Evolutionary conservation across 352 stramenopile genomes (phyloP).

Genomic region (Globisporangium abappressorium): DNA sequence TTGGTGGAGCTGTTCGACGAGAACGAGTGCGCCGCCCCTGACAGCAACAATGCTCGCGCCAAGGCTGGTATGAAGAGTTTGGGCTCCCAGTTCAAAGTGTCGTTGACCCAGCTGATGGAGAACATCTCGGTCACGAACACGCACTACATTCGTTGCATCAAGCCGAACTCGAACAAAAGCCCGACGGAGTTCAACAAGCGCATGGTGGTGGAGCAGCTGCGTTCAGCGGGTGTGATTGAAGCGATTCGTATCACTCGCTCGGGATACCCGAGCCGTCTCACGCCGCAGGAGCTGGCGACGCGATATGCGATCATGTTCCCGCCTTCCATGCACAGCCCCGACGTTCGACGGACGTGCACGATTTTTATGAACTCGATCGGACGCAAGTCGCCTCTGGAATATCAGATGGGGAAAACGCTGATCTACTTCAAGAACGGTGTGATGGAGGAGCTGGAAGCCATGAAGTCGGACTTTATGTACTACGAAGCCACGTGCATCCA

Average conservation of each 20-base stretch:
- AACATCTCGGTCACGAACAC: conserved; percentile 84
- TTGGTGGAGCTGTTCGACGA: conserved; percentile 77
- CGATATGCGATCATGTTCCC: conserved; percentile 89
- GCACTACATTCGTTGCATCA: conserved; percentile 89
- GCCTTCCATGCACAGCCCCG: conserved; percentile 80
- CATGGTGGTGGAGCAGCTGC: conserved; percentile 90
- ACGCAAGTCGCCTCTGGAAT: conserved; percentile 81
- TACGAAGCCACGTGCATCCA: conserved; percentile 86
- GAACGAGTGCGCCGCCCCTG: conserved; percentile 31
- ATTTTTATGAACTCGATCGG: conserved; percentile 84
- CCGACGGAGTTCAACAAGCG: conserved; percentile 86
- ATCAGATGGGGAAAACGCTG: conserved; percentile 92
- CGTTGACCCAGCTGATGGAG: conserved; percentile 79
- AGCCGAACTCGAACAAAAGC: conserved; percentile 87
- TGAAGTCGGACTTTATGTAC: conserved; percentile 92
- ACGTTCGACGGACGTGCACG: conserved; percentile 70
- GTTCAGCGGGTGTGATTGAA: conserved; percentile 90
- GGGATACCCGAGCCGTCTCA: conserved; percentile 91
- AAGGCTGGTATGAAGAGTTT: conserved; percentile 76
- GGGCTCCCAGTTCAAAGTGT: conserved; percentile 84
- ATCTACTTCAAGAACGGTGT: conserved; percentile 96
- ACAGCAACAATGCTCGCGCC: conserved; percentile 34
- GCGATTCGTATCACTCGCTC: conserved; percentile 91
- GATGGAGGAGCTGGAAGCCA: conserved; percentile 93
- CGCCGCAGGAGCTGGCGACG: conserved; percentile 72